Evolutionary conservation across 1,139 yeast genomes (phyloP), one percentile per base, ranked within the genome.

Genomic region (Ashbya aceris): DNA sequence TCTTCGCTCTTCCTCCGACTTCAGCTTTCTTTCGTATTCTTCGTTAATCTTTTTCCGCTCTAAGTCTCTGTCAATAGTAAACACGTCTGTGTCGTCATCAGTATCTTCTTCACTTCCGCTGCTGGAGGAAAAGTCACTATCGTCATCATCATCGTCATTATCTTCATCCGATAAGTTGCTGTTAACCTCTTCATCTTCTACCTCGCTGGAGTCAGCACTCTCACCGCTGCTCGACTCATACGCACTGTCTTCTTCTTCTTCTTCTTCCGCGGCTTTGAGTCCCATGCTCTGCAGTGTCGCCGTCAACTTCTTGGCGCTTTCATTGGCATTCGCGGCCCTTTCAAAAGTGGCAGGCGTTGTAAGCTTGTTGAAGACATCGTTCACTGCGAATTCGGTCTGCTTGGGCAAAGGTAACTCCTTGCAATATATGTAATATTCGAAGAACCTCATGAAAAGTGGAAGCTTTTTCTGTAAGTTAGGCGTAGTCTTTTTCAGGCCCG

Each of bases 371-470:
- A 73, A 73, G 29, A 73, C 65, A 39, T 69, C 73, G 28, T 59
- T 60, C n/a, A 83, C 54, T 38, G 67, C 71, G 51, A 77, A 78
- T 41, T 74, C 74, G 4, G 76, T 64, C 38, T 84, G 95, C 50
- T 73, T 66, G 0, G 95, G 89, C 29, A 84, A 44, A 1, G 85
- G 84, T 38, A 67, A 71, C 7, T 62, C 62, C 55, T 87, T 87
- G 39, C 83, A 74, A 56, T 71, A 74, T n/a, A 76, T 62, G 54
- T 85, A 87, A 56, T 76, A 86, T 54, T 86, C 94, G 48, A 86
- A 79, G 52, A 78, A 81, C 13, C 71, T 69, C 49, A 82, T 54
- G 48, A 82, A 74, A 2, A 72, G 58, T 6, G 65, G 64, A 27
- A 80, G 49, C 36, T 65, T 68, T 8, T 43, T 59, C 10, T 38